phyloP scores from a whole-genome alignment of 192 early-diverging fungal genomes.

The Gaertneriomyces sp. region DNA sequence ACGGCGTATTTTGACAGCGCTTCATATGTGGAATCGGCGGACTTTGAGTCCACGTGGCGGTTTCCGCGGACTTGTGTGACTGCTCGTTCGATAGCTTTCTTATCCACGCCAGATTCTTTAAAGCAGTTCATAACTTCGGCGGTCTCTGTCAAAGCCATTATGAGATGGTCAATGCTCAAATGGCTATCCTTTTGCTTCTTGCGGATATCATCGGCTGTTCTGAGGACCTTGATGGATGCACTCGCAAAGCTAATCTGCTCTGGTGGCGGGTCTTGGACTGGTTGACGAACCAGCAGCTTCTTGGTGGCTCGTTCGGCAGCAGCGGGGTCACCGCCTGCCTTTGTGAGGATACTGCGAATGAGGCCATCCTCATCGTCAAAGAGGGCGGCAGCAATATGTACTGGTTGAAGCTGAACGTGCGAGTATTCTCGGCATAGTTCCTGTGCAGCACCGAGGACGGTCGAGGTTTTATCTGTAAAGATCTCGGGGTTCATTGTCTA shows the following conservation, averaged over 20 bases:
- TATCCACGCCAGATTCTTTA: constrained; percentile 62
- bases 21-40: constrained; percentile 85
- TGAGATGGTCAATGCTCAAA: constrained; percentile 83
- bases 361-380: constrained; percentile 78
- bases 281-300: constrained; percentile 71
- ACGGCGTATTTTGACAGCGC: constrained; percentile 92
- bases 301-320: constrained; percentile 75
- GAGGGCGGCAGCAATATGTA: constrained; percentile 77
- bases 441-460: constrained; percentile 51
- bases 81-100: constrained; percentile 69
- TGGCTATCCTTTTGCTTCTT: constrained; percentile 86
- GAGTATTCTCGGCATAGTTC: constrained; percentile 66
- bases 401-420: constrained; percentile 73
- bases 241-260: constrained; percentile 63
- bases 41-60: constrained; percentile 77
- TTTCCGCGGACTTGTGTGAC: constrained; percentile 75
- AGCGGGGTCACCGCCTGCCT: constrained; percentile 76
- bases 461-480: constrained; percentile 86
- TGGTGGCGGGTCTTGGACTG: constrained; percentile 84
- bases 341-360: constrained; percentile 74
- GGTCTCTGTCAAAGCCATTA: constrained; percentile 77
- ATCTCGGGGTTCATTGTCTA: constrained; percentile 49
- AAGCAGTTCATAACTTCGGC: constrained; percentile 60
- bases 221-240: constrained; percentile 58
- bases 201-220: constrained; percentile 74